A percentile compares a stretch with the other conserved stretches of the same genome.
phyloP scores from a whole-genome alignment of 2,329 filamentous ascomycete species.

The Talaromyces sp. region DNA sequence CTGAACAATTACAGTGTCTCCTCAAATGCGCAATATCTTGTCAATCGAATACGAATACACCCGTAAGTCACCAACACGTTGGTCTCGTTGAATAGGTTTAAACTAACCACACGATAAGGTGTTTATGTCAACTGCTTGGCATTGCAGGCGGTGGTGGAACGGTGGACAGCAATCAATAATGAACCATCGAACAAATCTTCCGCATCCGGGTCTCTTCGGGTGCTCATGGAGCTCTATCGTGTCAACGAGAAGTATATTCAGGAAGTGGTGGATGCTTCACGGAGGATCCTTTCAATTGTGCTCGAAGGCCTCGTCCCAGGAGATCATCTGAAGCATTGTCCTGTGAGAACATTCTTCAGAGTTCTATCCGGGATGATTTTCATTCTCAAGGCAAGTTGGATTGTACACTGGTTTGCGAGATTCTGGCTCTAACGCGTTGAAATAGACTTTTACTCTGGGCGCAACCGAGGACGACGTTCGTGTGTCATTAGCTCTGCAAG shows the following conservation, averaged over 20 bases:
- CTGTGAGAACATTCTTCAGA: constrained; percentile 60
- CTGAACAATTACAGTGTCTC: constrained; percentile 39
- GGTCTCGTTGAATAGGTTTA: constrained; percentile 2
- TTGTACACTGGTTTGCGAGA: background rate
- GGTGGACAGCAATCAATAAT: constrained; percentile 68
- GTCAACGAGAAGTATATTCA: constrained; percentile 58
- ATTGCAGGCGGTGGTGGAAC: constrained; percentile 88
- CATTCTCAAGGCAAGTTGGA: constrained; percentile 50
- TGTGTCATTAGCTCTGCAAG: constrained; percentile 53
- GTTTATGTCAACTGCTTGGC: constrained; percentile 91
- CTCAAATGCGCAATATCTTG: constrained; percentile 66
- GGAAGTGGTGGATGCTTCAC: constrained; percentile 57
- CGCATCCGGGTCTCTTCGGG: constrained; percentile 30
- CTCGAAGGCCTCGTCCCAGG: constrained; percentile 54
- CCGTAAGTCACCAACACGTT: constrained; percentile 44
- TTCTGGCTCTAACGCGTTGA: constrained; percentile 11
- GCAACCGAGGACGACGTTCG: constrained; percentile 58
- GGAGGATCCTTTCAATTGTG: constrained; percentile 55
- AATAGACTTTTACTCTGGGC: constrained; percentile 56
- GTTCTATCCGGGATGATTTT: constrained; percentile 62
- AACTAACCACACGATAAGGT: constrained; percentile 23
- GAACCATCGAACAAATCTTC: constrained; percentile 27
- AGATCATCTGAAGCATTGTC: constrained; percentile 56
- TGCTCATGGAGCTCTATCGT: constrained; percentile 45
- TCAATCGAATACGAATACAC: constrained; percentile 95